Base-by-base conservation (phyloP, 2,329 filamentous ascomycete species). In the Aureobasidium sp. region DNA sequence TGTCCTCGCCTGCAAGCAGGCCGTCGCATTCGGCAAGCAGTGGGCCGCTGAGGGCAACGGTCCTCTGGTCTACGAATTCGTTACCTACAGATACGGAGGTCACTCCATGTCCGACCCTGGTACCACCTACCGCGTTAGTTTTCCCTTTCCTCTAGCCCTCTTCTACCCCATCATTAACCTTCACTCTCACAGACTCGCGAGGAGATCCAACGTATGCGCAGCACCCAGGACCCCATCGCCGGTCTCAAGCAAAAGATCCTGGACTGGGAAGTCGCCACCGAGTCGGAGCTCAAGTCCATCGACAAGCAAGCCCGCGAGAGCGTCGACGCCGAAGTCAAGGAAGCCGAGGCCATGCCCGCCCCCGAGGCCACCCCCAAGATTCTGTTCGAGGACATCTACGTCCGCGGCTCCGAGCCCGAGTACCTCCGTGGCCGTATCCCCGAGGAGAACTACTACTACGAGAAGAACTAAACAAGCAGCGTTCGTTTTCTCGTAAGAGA, bases 31-130 rank as follows among this genome's bases (percentile, higher is more conserved):
- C 81, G 91, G 88, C 74, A 96, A 94, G 82, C 84, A 96, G 74
- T 96, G 87, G 82, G 88, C 90, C 67, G 79, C 82, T 64, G 81
- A 84, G 64, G 92, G 88, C 76, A 92, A 96, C 77, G 93, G 93
- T 65, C 94, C 94, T 67, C 84, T 99, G 66, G 94, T 99, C 71
- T 88, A 96, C 77, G 94, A 99, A 82, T 99, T 96, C 78, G 92
- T 99, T 73, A 99, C 94, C 71, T 99, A 99, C 88, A 87, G 94
- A 73, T 99, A 99, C 78, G 94, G 94, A 76, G 94, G 94, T 69
- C 94, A 99, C 87, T 97, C 91, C 80, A 99, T 99, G 94, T 97
- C 93, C 74, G 94, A 99, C 78, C 94, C 94, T 63, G 94, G 94
- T 77, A 99, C 94, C 77, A 97, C 94, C 71, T 99, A 99, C 88